These are phyloP conservation scores for Alternaria infectoria DNA, from an alignment of 2,329 filamentous ascomycete species.

Conservation along the genomic window DNA sequence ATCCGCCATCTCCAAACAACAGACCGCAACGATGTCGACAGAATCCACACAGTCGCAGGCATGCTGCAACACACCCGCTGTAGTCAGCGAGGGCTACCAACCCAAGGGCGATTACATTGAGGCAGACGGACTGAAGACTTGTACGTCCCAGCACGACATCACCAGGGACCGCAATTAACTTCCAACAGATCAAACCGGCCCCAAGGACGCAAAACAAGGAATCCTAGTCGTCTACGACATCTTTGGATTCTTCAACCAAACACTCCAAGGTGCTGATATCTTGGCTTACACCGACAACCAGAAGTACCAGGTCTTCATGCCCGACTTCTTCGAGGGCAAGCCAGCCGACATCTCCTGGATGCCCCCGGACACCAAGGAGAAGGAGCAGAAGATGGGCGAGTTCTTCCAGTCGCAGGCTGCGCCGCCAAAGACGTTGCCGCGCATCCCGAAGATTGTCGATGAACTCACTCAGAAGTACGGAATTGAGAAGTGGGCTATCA, in stretches of 20 bases:
- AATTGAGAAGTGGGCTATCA: constrained; percentile 64
- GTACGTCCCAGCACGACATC: constrained; percentile 40
- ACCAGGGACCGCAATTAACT: neutral
- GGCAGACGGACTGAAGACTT: constrained; percentile 68
- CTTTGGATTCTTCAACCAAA: constrained; percentile 69
- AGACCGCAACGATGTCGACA: constrained; percentile 39
- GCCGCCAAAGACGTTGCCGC: constrained; percentile 63
- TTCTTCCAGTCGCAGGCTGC: constrained; percentile 65
- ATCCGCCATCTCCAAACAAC: constrained; percentile 4
- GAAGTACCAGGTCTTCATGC: constrained; percentile 86
- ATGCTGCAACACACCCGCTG: constrained; percentile 58
- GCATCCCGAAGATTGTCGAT: constrained; percentile 62
- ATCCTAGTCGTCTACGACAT: constrained; percentile 68
- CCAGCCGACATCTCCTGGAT: constrained; percentile 69
- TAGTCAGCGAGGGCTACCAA: constrained; percentile 59
- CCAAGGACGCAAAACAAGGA: constrained; percentile 61
- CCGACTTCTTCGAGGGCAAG: constrained; percentile 85
- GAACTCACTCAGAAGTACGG: constrained; percentile 57
- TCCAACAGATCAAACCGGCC: constrained; percentile 61
- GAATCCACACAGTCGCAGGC: constrained; percentile 47
- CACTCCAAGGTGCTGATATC: constrained; percentile 68
- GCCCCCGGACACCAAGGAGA: constrained; percentile 65
- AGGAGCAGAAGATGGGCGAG: constrained; percentile 64
- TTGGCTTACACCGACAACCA: constrained; percentile 64
- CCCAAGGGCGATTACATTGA: constrained; percentile 65